A percentile compares a stretch with the other conserved stretches of the same genome.
Conservation (phyloP, 306 rosid species). For the Sicyos edulis region DNA sequence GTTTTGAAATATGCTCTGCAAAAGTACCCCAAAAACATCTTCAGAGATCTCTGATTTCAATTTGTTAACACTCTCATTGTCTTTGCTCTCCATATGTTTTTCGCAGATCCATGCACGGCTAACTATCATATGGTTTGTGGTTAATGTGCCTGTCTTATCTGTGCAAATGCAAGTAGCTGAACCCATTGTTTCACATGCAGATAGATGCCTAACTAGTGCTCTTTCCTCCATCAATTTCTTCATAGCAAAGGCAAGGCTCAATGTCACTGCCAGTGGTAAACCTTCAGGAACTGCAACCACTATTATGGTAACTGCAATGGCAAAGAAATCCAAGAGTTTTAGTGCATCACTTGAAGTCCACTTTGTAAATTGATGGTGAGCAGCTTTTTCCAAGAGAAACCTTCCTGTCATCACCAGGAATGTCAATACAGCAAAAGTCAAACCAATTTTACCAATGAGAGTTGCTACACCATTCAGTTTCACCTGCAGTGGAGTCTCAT, state of each 20-base stretch:
- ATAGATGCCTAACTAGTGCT: constrained; percentile 93
- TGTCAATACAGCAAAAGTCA: constrained; percentile 70
- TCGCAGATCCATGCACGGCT: constrained; percentile 59
- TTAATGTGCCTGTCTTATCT: constrained; percentile 90
- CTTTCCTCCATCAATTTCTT: constrained; percentile 71
- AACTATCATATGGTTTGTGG: constrained; percentile 88
- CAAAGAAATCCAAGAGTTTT: constrained; percentile 66
- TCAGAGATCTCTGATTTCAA: constrained; percentile 48
- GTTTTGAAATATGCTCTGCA: constrained; percentile 74
- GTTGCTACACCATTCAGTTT: constrained; percentile 95
- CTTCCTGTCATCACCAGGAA: constrained; percentile 57
- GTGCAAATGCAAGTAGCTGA: constrained; percentile 93
- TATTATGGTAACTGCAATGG: constrained; percentile 82
- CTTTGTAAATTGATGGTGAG: constrained; percentile 37
- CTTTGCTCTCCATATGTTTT: constrained; percentile 38
- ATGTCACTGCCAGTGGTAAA: constrained; percentile 89
- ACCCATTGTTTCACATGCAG: constrained; percentile 99
- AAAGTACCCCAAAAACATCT: constrained; percentile 42
- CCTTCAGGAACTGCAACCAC: constrained; percentile 99
- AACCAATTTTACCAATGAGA: constrained; percentile 87
- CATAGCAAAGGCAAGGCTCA: constrained; percentile 99
- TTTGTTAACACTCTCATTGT: constrained; percentile 36
- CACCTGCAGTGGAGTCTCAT: constrained; percentile 97
- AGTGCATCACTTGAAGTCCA: constrained; percentile 81
- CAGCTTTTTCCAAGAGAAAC: constrained; percentile 49